Evolutionary conservation across 1,139 yeast species (phyloP).

Genomic region (Suhomyces wounanorum): DNA sequence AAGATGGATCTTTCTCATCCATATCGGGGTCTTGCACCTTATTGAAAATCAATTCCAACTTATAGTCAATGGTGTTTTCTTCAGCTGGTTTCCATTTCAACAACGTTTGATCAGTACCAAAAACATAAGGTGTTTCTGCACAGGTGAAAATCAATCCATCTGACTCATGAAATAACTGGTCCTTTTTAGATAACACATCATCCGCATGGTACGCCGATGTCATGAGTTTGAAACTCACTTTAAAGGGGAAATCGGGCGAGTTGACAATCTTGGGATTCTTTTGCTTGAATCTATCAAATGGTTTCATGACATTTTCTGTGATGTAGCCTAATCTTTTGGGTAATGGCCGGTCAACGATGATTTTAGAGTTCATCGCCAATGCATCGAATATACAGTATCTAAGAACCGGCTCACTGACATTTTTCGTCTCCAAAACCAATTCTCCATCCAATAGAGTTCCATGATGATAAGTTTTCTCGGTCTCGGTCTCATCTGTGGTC

Average conservation of each 20-base stretch:
- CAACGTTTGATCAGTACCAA: conserved; percentile 81
- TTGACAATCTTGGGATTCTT: conserved; percentile 71
- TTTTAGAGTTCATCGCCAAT: conserved; percentile 75
- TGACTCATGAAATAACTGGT: conserved; percentile 78
- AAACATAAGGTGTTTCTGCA: conserved; percentile 80
- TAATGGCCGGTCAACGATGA: conserved; percentile 67
- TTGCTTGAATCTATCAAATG: conserved; percentile 70
- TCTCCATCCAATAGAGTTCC: conserved; percentile 95
- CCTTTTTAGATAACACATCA: conserved; percentile 73
- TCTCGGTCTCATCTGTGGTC: conserved; percentile 48
- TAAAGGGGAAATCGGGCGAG: conserved; percentile 75
- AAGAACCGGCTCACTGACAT: conserved; percentile 50
- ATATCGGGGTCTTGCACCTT: conserved; percentile 66
- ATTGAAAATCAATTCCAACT: conserved; percentile 68
- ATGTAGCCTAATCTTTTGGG: conserved; percentile 86
- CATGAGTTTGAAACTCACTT: conserved; percentile 85
- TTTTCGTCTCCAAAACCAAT: conserved; percentile 61
- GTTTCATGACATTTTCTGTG: conserved; percentile 78
- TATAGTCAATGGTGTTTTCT: conserved; percentile 91
- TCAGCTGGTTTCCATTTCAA: conserved; percentile 97
- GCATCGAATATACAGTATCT: conserved; percentile 91
- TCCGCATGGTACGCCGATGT: conserved; percentile 76
- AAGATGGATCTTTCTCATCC: conserved; percentile 70
- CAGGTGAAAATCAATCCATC: conserved; percentile 96
- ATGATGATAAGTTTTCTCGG: conserved; percentile 63